Evolutionary conservation across 768 basidiomycete species (phyloP).

Genomic region (Ephemerocybe angulata): DNA sequence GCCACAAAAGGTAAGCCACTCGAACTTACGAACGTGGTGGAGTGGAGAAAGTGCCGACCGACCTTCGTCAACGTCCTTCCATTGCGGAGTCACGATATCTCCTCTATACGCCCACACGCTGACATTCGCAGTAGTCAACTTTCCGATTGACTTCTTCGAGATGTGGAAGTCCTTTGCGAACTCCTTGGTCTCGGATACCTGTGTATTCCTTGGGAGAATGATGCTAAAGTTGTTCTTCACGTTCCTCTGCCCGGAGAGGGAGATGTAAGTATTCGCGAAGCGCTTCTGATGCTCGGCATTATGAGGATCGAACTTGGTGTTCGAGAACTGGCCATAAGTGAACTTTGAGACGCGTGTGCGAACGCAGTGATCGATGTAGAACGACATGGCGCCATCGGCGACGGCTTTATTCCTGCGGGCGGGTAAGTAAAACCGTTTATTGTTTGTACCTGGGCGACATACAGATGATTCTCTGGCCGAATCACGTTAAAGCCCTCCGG

Average conservation of each 20-base stretch:
- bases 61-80: slow-evolving; percentile 14
- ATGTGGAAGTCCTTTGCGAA: slow-evolving; percentile 15
- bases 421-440: neutral
- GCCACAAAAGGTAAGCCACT: too few relatives aligned
- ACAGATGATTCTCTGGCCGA: slow-evolving; percentile 16
- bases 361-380: slow-evolving; percentile 27
- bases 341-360: slow-evolving; percentile 23
- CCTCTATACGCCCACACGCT: slow-evolving; percentile 15
- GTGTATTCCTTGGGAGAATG: slow-evolving; percentile 34
- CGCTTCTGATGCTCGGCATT: slow-evolving; percentile 19
- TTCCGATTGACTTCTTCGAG: slow-evolving; percentile 10
- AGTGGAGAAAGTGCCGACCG: neutral
- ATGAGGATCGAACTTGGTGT: slow-evolving; percentile 12
- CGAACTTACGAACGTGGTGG: too few relatives aligned
- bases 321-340: slow-evolving; percentile 22
- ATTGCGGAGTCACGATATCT: slow-evolving; percentile 3
- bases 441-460: neutral
- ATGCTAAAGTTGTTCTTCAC: slow-evolving; percentile 40
- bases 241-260: slow-evolving; percentile 36
- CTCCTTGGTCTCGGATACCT: slow-evolving; percentile 19
- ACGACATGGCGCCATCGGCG: slow-evolving; percentile 28
- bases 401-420: slow-evolving; percentile 28
- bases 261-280: slow-evolving; percentile 22
- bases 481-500: slow-evolving; percentile 10
- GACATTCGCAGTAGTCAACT: slow-evolving; percentile 6